Evolutionary conservation across 352 stramenopile species (phyloP).

Genomic region (Phytophthora pluvialis): DNA sequence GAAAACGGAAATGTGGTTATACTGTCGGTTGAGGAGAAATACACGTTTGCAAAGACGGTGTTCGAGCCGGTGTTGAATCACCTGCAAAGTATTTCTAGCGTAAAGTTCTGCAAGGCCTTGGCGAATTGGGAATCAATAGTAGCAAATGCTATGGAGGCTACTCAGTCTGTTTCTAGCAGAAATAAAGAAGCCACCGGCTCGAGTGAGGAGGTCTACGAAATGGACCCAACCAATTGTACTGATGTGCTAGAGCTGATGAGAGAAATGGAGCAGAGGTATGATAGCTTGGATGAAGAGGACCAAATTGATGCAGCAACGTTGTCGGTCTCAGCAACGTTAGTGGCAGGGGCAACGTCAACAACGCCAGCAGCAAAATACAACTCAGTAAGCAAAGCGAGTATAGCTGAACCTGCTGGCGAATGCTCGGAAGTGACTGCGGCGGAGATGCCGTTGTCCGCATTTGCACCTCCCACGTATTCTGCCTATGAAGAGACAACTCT

Average conservation of each 20-base stretch:
- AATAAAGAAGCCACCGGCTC: neutral
- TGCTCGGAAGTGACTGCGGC: neutral
- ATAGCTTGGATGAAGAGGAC: neutral
- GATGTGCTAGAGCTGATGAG: neutral
- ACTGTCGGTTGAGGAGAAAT: neutral
- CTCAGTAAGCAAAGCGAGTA: neutral
- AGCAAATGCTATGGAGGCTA: neutral
- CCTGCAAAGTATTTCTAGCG: neutral
- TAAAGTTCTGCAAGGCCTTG: neutral
- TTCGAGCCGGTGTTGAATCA: neutral
- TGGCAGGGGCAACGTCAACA: neutral
- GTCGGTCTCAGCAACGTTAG: neutral
- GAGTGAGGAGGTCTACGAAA: neutral
- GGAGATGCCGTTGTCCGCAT: neutral
- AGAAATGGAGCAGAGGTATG: neutral
- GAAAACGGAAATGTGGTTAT: neutral
- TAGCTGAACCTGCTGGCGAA: neutral
- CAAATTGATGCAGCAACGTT: neutral
- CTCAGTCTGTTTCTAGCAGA: neutral
- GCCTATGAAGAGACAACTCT: neutral
- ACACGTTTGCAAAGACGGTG: neutral
- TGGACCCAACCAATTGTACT: neutral
- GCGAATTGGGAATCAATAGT: neutral
- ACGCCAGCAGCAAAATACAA: neutral
- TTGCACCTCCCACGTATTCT: neutral